A percentile compares a stretch with the other conserved stretches of the same genome.
Conservation (phyloP, 164 flowering plant species). For the Magnolia sinica region DNA sequence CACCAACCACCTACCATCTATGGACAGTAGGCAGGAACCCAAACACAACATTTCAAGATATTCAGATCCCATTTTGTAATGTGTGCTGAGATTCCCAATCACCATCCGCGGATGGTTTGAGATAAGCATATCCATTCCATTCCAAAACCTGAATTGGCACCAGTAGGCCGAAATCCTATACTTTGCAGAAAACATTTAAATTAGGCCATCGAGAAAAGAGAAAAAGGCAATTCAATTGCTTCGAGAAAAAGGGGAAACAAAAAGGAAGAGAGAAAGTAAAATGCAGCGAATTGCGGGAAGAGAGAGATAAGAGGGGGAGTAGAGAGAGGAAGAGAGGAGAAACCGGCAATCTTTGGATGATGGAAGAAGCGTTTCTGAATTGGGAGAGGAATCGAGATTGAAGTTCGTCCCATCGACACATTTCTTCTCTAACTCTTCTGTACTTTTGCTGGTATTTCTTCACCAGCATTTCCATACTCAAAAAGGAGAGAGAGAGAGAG, state of each 20-base stretch:
- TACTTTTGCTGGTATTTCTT: slow-evolving; percentile 67
- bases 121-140: background rate
- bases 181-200: no score
- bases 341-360: slow-evolving; percentile 63
- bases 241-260: background rate
- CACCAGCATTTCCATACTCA: slow-evolving; percentile 47
- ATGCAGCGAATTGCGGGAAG: background rate
- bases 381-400: slow-evolving; percentile 56
- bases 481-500: no score
- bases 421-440: slow-evolving; percentile 51
- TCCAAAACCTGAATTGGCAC: background rate
- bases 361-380: slow-evolving; percentile 59
- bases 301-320: background rate
- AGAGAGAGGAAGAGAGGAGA: no score
- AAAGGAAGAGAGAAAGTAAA: background rate
- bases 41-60: no score
- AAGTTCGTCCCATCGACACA: slow-evolving; percentile 67
- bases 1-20: no score
- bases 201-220: background rate
- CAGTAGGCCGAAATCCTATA: no score
- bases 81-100: background rate
- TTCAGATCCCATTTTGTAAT: no score
- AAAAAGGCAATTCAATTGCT: background rate
- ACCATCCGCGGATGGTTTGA: background rate
- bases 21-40: no score